Percentiles rank a stretch among this genome's conserved stretches.
These are phyloP conservation scores for Penicillium sp. DNA, from an alignment of 2,329 filamentous ascomycete species.

Conservation along the genomic window DNA sequence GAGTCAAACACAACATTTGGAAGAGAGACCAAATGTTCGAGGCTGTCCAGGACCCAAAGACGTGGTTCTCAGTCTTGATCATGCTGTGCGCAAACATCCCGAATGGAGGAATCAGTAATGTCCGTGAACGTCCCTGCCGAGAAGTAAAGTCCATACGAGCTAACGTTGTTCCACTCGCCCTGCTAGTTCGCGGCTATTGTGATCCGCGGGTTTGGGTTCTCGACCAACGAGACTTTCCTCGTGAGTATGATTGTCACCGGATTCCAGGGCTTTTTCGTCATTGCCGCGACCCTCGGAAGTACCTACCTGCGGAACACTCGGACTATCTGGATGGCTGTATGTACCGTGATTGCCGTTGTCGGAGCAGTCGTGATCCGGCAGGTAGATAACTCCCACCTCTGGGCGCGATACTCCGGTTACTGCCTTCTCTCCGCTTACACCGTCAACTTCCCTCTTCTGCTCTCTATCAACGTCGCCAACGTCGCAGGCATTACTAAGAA, in stretches of 20 bases:
- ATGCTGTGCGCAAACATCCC: slow-evolving; percentile 32
- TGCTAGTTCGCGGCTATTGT: slow-evolving; percentile 41
- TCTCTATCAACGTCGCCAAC: no score
- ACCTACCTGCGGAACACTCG: slow-evolving; percentile 5
- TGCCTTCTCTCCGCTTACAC: no score
- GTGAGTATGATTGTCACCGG: slow-evolving; percentile 38
- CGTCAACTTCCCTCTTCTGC: no score
- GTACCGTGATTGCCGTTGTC: slow-evolving; percentile 19
- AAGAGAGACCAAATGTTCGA: not conserved
- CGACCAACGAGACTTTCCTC: slow-evolving; percentile 45
- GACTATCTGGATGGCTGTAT: slow-evolving; percentile 8
- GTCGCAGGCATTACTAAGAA: no score
- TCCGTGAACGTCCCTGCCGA: slow-evolving; percentile 5
- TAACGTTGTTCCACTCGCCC: not conserved
- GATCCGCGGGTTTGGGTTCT: slow-evolving; percentile 42
- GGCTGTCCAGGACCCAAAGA: not conserved
- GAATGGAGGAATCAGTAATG: slow-evolving; percentile 39
- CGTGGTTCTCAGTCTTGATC: not conserved
- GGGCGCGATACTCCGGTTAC: no score
- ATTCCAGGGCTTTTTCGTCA: slow-evolving; percentile 43
- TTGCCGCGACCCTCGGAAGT: slow-evolving; percentile 9
- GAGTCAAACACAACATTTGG: no score
- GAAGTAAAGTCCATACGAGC: not conserved
- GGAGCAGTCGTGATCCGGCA: slow-evolving; percentile 30
- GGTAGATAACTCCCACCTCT: not conserved